Evolutionary conservation across 306 rosid genomes (phyloP), one percentile per base, ranked within the genome.

Genomic region (Calophaca sinica): DNA sequence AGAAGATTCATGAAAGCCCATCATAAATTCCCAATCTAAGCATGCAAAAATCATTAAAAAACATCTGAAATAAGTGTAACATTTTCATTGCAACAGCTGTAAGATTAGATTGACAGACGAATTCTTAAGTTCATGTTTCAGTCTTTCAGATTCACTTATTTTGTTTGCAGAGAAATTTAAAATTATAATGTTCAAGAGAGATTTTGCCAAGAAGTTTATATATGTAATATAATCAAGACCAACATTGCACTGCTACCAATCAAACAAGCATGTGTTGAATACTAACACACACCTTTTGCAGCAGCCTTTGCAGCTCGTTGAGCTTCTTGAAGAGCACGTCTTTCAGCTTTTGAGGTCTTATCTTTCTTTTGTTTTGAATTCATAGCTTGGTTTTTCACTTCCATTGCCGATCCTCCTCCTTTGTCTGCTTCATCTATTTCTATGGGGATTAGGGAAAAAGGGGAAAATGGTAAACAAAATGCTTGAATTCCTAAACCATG

Each of bases 291-390:
- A 84, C 87, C 84, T 80, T 77, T 84, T 61, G 80, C 80, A 80
- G 84, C 84, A 76, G 77, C 74, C 75, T 84, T 84, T 66, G 80
- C 85, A 61, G 85, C 87, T 68, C 85, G 77, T 35, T 84, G 83
- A 31, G 87, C 87, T 71, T 84, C 87, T 68, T 84, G 87, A 68
- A 84, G 70, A 31, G 83, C 85, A 39, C 80, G 83, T 64, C 87
- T 77, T 77, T 84, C 85, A 77, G 87, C 83, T 73, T 80, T 84
- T 32, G 87, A 44, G 46, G 80, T 64, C 69, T 77, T 84, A n/a
- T 80, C 82, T 36, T 76, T 84, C 74, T 70, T 83, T 5, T 74
- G 78, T 58, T 84, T 80, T 5, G 75, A 76, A 32, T 46, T 70
- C 7, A 11, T 42, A 72, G 58, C 2, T 11, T 62, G 77, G 53